Conservation (phyloP, 192 early-diverging fungal genomes). For the Thamnidium elegans region DNA sequence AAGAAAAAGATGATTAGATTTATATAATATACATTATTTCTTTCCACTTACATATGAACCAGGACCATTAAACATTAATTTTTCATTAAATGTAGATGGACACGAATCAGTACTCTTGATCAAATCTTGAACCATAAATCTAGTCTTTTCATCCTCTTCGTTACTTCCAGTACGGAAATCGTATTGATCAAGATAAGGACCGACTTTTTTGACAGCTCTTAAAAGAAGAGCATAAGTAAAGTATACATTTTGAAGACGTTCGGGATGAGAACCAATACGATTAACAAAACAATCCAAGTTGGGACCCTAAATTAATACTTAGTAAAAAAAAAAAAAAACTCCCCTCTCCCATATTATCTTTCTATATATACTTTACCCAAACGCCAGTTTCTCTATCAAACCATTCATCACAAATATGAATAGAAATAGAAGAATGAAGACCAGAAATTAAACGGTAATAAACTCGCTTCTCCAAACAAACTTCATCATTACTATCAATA, state of each 20-base stretch:
- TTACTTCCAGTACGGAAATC: slow-evolving; percentile 70
- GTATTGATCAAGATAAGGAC: slow-evolving; percentile 68
- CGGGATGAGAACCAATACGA: slow-evolving; percentile 85
- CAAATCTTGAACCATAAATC: slow-evolving; percentile 60
- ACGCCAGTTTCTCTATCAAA: slow-evolving; percentile 82
- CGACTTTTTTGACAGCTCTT: slow-evolving; percentile 83
- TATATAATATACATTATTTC: neutral
- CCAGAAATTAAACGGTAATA: slow-evolving; percentile 80
- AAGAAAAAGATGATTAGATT: neutral
- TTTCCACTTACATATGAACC: slow-evolving; percentile 38
- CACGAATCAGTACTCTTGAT: slow-evolving; percentile 57
- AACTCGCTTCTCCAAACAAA: slow-evolving; percentile 81
- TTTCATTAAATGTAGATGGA: slow-evolving; percentile 89
- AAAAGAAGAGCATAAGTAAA: slow-evolving; percentile 88
- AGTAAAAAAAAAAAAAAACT: neutral
- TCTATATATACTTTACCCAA: slow-evolving; percentile 63
- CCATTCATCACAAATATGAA: slow-evolving; percentile 95
- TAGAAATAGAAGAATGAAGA: slow-evolving; percentile 94
- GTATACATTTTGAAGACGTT: slow-evolving; percentile 94
- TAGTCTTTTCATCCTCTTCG: slow-evolving; percentile 51
- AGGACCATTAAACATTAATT: slow-evolving; percentile 71
- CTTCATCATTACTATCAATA: slow-evolving; percentile 40
- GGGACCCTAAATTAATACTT: slow-evolving; percentile 47
- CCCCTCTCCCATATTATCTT: neutral
- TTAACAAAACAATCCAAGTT: slow-evolving; percentile 90